Base-by-base conservation (phyloP, 192 early-diverging fungal genomes). In the Piromyces finnis region DNA sequence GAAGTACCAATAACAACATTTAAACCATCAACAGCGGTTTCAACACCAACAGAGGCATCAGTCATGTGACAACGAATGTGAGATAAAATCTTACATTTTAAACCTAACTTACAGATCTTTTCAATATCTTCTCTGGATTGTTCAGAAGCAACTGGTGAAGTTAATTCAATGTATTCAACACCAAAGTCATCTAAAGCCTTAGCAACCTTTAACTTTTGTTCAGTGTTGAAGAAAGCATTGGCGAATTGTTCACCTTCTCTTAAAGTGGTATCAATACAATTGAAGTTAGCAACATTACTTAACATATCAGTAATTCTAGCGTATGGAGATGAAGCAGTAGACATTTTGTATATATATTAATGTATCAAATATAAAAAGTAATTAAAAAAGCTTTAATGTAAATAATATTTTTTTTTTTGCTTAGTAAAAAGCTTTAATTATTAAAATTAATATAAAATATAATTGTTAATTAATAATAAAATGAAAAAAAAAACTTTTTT, bases 181-280 rank as follows among this genome's bases (percentile, higher is more conserved):
- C 97, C 97, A 85, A 99, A 95, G 27, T 93, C 94, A 83, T 99
- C 97, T 28, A 99, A 90, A n/a, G 95, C 96, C 89, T 95, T 96
- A 83, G 97, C 97, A 80, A 99, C 98, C 83, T 95, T 94, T 81
- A 99, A 93, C 89, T 99, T 99, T 90, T 95, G 97, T 82, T 92
- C 96, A 18, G 94, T 96, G 83, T 94, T 93, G 82, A 99, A 99
- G 88, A 98, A 98, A 78, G 97, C 97, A 84, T 98, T 98, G 83
- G 95, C 95, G 87, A 99, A 99, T 87, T 99, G 97, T 87, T 99
- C 97, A 35, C 97, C 97, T 91, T 99, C 96, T n/a, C 80, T 59
- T 27, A 81, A 78, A 29, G 80, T 81, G 13, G 36, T 37, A 37
- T 37, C 36, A 37, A 37, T 37, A 37, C 7, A 14, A 14, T 37